A percentile compares a stretch with the other conserved stretches of the same genome.
Evolutionary conservation across 169 alveolate genomes (phyloP).

Genomic region (Cryptosporidium tyzzeri): DNA sequence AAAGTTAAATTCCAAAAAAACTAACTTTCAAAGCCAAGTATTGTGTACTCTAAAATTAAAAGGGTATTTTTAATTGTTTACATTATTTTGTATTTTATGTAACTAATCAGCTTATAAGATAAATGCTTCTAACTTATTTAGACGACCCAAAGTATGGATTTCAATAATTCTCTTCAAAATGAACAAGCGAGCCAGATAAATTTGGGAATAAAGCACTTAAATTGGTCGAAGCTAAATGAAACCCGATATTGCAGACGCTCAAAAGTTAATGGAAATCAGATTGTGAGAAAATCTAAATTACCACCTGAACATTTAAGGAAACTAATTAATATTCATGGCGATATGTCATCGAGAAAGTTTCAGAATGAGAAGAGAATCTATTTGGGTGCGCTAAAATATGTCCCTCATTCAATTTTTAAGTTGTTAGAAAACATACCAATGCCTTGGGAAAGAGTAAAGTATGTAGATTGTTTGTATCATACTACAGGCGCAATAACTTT

Average conservation of each 20-base stretch:
- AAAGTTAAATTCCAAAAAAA: not conserved
- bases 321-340: conserved; percentile 98
- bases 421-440: conserved; percentile 97
- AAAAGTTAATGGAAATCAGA: not conserved
- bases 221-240: conserved; percentile 47
- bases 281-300: conserved; percentile 84
- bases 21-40: not conserved
- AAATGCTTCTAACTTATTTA: not conserved
- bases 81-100: not conserved
- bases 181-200: not conserved
- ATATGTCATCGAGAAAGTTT: conserved; percentile 96
- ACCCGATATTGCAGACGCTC: not conserved
- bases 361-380: conserved; percentile 96
- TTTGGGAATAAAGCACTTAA: conserved; percentile 1
- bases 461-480: conserved; percentile 97
- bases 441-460: conserved; percentile 99
- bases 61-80: not conserved
- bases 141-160: not conserved
- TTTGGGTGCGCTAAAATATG: conserved; percentile 98
- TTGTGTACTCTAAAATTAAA: not conserved
- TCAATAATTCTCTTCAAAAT: not conserved
- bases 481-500: conserved; percentile 99
- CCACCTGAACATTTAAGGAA: conserved; percentile 99
- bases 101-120: not conserved
- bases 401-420: conserved; percentile 99